Base-by-base conservation (phyloP, 176 grass and related monocot species). In the Aechmea fasciata region DNA sequence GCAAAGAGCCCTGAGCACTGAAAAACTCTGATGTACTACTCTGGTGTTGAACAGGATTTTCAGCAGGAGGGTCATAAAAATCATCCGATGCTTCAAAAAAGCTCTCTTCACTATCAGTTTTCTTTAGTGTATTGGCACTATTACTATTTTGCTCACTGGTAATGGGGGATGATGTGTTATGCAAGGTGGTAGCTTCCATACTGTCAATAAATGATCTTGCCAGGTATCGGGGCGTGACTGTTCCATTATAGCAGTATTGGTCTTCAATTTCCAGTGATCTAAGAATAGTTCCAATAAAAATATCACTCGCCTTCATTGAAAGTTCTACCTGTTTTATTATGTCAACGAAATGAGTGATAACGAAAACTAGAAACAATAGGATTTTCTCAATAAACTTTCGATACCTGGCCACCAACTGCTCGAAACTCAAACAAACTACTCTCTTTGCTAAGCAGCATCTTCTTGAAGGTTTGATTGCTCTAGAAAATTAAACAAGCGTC, bases 201-300 rank as follows among this genome's bases (percentile, higher is more conserved):
- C 57, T 87, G 70, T 84, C 81, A 69, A 96, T 89, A 62, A 92
- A 96, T 69, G 92, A 96, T 81, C 92, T 96, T 61, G 85, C 88
- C 57, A 96, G 71, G 70, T 89, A 96, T 76, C 81, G 83, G 49
- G 88, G 81, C 66, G 70, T 53, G 62, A 82, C 80, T 73, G 76
- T 78, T 52, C 81, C 85, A n/a, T 78, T 74, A 68, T 67, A 83
- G 61, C 71, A 83, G 82, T 81, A 84, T 68, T 89, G 88, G 66
- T 96, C 88, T 85, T 96, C 92, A 73, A 96, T 89, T 83, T 96
- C 93, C 48, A 96, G 77, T 51, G 93, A 96, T 84, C 81, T 79
- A 70, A 96, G 73, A 77, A 91, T 86, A 73, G 93, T 96, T 66
- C 88, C 93, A 76, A 96, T 87, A 61, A 92, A 57, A 80, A 96